phyloP scores from a whole-genome alignment of 2,329 filamentous ascomycete genomes.

The Scleromitrula shiraiana region DNA sequence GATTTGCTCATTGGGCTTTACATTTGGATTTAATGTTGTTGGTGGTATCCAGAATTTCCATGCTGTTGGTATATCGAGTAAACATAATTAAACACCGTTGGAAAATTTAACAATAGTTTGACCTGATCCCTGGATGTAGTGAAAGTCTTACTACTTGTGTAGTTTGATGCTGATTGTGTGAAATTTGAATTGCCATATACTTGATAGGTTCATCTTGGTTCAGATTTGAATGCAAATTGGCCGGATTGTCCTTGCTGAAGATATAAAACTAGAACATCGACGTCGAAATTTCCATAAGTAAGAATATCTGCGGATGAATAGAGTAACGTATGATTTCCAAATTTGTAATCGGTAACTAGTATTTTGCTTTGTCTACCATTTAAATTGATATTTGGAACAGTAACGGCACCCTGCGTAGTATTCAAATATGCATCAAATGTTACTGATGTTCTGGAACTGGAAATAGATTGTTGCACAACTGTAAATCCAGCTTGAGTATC shows the following conservation, averaged over 20 bases:
- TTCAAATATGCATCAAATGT: constrained; percentile 40
- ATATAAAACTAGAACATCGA: constrained; percentile 41
- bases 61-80: constrained; percentile 44
- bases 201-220: constrained; percentile 32
- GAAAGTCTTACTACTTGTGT: constrained; percentile 30
- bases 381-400: constrained; percentile 39
- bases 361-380: constrained; percentile 46
- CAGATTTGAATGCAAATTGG: constrained; percentile 40
- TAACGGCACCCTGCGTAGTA: constrained; percentile 38
- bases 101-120: constrained; percentile 38
- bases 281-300: constrained; percentile 39
- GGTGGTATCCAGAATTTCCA: constrained; percentile 50
- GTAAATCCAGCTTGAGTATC: constrained; percentile 41
- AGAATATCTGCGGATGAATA: constrained; percentile 45
- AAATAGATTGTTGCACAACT: constrained; percentile 39
- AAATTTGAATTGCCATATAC: constrained; percentile 35
- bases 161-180: constrained; percentile 24
- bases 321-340: constrained; percentile 39
- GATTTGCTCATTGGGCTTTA: constrained; percentile 39
- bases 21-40: constrained; percentile 37
- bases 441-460: constrained; percentile 36
- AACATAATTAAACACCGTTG: constrained; percentile 41
- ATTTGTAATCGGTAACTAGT: constrained; percentile 43
- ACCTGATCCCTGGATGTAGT: constrained; percentile 41
- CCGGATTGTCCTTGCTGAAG: constrained; percentile 40